phyloP scores from a whole-genome alignment of 2,329 filamentous ascomycete genomes.

The Colletotrichum noveboracense region DNA sequence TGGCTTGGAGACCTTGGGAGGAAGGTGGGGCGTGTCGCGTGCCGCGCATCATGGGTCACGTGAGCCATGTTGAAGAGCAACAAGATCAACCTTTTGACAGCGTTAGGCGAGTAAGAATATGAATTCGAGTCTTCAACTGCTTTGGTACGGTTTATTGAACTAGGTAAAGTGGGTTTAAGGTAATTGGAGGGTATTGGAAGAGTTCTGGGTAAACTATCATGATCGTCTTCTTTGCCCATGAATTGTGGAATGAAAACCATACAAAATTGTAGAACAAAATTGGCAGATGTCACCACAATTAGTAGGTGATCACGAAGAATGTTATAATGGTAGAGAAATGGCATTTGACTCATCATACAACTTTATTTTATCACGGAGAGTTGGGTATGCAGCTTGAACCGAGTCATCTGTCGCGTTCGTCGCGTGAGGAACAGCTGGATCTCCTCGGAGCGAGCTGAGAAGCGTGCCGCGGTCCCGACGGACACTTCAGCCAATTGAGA shows the following conservation, averaged over 20 bases:
- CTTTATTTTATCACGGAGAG: background rate
- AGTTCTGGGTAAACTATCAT: background rate
- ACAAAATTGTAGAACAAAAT: too few relatives aligned
- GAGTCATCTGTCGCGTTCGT: background rate
- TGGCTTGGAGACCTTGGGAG: background rate
- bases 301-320: accelerated
- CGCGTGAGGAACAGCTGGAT: accelerated
- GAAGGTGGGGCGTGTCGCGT: background rate
- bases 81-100: accelerated
- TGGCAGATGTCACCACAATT: background rate
- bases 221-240: accelerated
- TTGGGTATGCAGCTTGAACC: background rate
- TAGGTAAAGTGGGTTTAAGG: accelerated
- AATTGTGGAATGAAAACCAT: accelerated
- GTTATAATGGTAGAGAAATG: accelerated
- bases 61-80: background rate
- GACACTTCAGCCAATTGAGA: background rate
- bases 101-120: background rate
- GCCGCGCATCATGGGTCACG: background rate
- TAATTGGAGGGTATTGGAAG: background rate
- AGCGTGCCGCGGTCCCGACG: background rate
- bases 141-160: accelerated
- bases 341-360: accelerated
- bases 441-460: background rate
- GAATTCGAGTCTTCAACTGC: accelerated